A percentile compares a stretch with the other conserved stretches of the same genome.
phyloP scores from a whole-genome alignment of 108 stramenopile genomes.

The Skeletonema potamos region DNA sequence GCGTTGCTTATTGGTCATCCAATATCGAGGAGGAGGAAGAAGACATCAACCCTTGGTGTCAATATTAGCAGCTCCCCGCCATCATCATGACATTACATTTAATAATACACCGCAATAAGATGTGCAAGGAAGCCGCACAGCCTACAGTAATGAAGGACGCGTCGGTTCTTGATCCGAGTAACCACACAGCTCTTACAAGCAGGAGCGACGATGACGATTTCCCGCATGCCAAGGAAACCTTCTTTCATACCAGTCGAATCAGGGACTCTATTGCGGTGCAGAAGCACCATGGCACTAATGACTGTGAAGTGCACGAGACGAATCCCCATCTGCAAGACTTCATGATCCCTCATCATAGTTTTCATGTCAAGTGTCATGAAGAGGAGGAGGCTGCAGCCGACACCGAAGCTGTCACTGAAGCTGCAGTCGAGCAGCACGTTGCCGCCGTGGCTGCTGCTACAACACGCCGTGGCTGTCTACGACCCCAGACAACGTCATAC shows the following conservation, averaged over 20 bases:
- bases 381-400: neutral
- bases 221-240: neutral
- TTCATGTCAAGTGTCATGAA: constrained; percentile 1
- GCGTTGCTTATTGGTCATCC: too few relatives aligned
- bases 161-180: neutral
- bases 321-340: constrained; percentile 17
- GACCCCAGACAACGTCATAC: constrained; percentile 1
- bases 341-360: constrained; percentile 4
- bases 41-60: too few relatives aligned
- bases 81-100: neutral
- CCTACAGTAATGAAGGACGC: neutral
- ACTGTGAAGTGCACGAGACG: constrained; percentile 12
- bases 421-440: neutral
- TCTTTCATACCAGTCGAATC: neutral
- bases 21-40: too few relatives aligned
- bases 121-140: neutral
- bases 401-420: neutral
- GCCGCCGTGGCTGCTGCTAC: neutral
- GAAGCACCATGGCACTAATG: neutral
- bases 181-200: neutral
- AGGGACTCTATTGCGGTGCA: neutral
- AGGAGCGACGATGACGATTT: neutral
- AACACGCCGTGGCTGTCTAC: neutral
- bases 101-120: neutral
- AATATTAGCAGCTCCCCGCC: too few relatives aligned